Percentiles rank a stretch among this genome's conserved stretches.
These are phyloP conservation scores for Colletotrichum gigasporum DNA, from an alignment of 2,329 filamentous ascomycete genomes.

Conservation along the genomic window DNA sequence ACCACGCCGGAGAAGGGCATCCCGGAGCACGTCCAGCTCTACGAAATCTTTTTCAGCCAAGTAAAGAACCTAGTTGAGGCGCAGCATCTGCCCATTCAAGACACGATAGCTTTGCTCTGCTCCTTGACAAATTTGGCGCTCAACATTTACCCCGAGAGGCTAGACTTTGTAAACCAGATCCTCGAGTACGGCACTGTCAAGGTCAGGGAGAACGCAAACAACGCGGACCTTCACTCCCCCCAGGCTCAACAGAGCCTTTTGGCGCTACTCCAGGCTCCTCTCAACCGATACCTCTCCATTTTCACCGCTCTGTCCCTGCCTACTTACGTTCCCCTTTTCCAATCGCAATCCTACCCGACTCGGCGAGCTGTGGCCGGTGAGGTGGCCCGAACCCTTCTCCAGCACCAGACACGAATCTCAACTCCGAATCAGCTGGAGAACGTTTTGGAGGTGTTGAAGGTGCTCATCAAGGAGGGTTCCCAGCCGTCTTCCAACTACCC, in stretches of 20 bases:
- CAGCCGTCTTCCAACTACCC: constrained; percentile 87
- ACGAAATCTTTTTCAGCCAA: constrained; percentile 97
- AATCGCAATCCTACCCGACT: constrained; percentile 93
- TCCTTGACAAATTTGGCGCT: constrained; percentile 92
- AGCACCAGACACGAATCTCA: constrained; percentile 81
- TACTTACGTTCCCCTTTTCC: constrained; percentile 88
- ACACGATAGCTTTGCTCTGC: constrained; percentile 93
- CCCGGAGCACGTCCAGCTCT: constrained; percentile 84
- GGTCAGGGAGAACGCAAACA: constrained; percentile 88
- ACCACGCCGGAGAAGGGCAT: constrained; percentile 60
- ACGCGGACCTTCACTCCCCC: constrained; percentile 91
- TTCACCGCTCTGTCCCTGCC: constrained; percentile 96
- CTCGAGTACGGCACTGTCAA: constrained; percentile 89
- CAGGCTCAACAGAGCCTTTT: constrained; percentile 89
- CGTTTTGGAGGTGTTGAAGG: constrained; percentile 86
- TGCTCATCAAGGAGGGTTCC: constrained; percentile 92
- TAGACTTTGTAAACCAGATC: constrained; percentile 96
- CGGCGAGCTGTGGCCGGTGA: constrained; percentile 90
- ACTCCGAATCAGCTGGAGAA: constrained; percentile 85
- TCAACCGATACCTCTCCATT: constrained; percentile 89
- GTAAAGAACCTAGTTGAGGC: constrained; percentile 93
- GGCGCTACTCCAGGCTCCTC: constrained; percentile 87
- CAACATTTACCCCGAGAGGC: constrained; percentile 91
- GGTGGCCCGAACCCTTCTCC: constrained; percentile 83
- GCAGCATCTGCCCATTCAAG: constrained; percentile 90